phyloP scores from a whole-genome alignment of 208 protist species.

The Porcisia deanei region DNA sequence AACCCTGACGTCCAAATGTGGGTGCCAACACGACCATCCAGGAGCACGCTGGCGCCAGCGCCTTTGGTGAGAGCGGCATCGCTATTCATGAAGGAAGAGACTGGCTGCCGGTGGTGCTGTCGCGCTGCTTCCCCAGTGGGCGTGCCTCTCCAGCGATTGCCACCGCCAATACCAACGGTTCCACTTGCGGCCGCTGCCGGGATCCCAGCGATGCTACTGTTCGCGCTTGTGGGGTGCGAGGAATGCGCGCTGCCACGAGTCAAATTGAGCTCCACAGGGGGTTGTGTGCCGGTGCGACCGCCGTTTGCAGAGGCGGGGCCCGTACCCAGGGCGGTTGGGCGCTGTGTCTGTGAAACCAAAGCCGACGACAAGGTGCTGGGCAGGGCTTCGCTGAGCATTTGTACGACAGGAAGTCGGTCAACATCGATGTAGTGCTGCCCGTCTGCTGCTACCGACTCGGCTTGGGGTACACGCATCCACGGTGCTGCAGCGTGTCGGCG shows the following conservation, averaged over 20 bases:
- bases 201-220: slow-evolving; percentile 11
- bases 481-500: slow-evolving; percentile 10
- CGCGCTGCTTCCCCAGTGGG: not conserved
- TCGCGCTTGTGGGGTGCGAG: slow-evolving; percentile 19
- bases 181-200: not conserved
- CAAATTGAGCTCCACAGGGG: too few species aligned
- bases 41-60: slow-evolving; percentile 2
- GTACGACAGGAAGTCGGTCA: slow-evolving; percentile 6
- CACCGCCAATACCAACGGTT: not conserved
- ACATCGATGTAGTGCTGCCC: slow-evolving; percentile 29
- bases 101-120: not conserved
- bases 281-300: not conserved
- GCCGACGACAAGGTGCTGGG: not conserved
- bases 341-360: not conserved
- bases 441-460: slow-evolving; percentile 16
- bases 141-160: not conserved
- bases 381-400: not conserved
- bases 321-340: not conserved
- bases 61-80: not conserved
- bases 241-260: slow-evolving; percentile 8
- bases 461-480: slow-evolving; percentile 26
- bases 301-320: not conserved
- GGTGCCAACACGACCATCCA: slow-evolving; percentile 17
- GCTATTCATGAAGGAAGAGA: not conserved
- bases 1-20: slow-evolving; percentile 26